Base-by-base conservation (phyloP, 768 basidiomycete species). In the Chiua virens region DNA sequence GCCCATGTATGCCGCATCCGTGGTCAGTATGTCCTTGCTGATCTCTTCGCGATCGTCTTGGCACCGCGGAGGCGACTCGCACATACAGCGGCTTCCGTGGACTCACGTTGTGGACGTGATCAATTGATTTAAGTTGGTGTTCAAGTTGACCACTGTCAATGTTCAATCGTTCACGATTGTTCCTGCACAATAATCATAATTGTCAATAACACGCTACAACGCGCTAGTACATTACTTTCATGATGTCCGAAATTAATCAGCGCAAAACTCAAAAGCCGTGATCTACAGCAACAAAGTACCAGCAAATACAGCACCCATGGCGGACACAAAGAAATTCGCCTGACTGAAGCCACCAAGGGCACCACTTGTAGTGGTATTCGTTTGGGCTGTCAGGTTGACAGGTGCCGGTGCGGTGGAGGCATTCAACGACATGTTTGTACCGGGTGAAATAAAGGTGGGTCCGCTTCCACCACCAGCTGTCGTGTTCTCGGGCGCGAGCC, bases 401-500 rank as follows among this genome's bases (percentile, higher is more conserved):
- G 75, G 73, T 10, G 66, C 52, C 11, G 73, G 70, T 17, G 67
- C 63, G 28, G 25, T 44, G 1, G 55, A 57, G 4, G 58, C 28
- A 20, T 69, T 78, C 42, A 76, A 49, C 37, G 50, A 45, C 45
- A 53, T 53, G 68, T 77, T 63, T 49, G 71, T 56, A 11, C 58
- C 59, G 4, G 56, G 49, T 20, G 56, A 59, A 50, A 71, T 52
- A 65, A 74, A 72, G n/a, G 78, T 74, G 20, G 57, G 25, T 30
- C 75, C 73, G 36, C 66, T 66, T 45, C 76, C 78, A 4, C 73
- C 74, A 50, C 75, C 72, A 32, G 59, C 52, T 28, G 67, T 73
- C 27, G 53, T 59, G 18, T 45, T 57, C 45, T 65, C 49, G 4
- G 76, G 79, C 13, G 77, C 75, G 14, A 66, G 54, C 63, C 73